These are phyloP conservation scores for Venturia oleaginea DNA, from an alignment of 2,329 filamentous ascomycete genomes.

Conservation along the genomic window DNA sequence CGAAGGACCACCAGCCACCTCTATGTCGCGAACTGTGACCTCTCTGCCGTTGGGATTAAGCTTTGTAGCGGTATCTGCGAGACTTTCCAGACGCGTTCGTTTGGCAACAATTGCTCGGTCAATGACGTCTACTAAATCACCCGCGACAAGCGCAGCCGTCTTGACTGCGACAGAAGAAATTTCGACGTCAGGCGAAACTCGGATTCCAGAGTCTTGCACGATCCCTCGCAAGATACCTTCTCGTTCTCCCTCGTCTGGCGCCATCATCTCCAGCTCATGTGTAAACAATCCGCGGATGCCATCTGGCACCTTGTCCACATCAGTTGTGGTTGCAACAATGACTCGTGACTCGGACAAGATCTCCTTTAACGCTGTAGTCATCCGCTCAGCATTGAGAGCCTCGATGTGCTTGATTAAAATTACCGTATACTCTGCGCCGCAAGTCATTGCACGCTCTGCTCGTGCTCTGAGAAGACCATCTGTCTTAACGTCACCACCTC, in stretches of 20 bases:
- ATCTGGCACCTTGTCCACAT: conserved; percentile 89
- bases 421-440: conserved; percentile 73
- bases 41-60: conserved; percentile 17
- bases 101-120: conserved; percentile 78
- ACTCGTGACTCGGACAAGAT: conserved; percentile 73
- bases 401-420: conserved; percentile 87
- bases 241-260: conserved; percentile 85
- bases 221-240: conserved; percentile 78
- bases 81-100: conserved; percentile 61
- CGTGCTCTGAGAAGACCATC: conserved; percentile 83
- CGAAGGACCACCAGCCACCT: conserved; percentile 73
- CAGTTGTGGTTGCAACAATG: conserved; percentile 86
- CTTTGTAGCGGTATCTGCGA: conserved; percentile 46
- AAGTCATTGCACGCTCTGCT: conserved; percentile 80
- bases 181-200: conserved; percentile 76
- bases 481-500: conserved; percentile 85
- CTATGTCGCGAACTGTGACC: conserved; percentile 71
- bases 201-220: conserved; percentile 64
- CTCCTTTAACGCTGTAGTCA: conserved; percentile 75
- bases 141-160: conserved; percentile 89
- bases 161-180: conserved; percentile 81
- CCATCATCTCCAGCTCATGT: conserved; percentile 87
- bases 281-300: conserved; percentile 85
- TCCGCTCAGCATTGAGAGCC: conserved; percentile 81
- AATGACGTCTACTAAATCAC: conserved; percentile 88